Conservation (phyloP, 345 rosid genomes). For the Rhizophora mangle region DNA sequence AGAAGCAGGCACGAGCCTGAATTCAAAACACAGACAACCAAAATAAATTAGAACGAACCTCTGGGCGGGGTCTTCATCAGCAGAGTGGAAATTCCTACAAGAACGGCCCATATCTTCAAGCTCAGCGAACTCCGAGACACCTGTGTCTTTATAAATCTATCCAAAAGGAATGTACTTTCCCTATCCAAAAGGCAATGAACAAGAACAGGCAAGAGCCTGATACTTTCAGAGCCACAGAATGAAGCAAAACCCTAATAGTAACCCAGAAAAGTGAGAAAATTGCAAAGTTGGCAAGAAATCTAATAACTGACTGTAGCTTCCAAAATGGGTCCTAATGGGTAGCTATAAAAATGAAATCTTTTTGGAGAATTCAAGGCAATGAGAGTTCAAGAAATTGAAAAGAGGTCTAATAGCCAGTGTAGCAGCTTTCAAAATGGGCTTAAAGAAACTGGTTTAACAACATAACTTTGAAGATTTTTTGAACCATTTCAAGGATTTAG, state of each 20-base stretch:
- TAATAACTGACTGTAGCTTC: neutral
- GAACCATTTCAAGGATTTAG: too few relatives aligned
- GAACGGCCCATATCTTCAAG: constrained; percentile 79
- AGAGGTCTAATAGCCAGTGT: too few relatives aligned
- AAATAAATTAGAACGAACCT: constrained; percentile 43
- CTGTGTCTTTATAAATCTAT: neutral
- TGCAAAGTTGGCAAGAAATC: neutral
- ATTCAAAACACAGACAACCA: neutral
- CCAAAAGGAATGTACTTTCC: neutral
- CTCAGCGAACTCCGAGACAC: neutral
- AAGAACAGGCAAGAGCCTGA: neutral
- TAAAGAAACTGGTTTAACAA: too few relatives aligned
- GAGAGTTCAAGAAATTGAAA: too few relatives aligned
- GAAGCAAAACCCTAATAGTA: constrained; percentile 12
- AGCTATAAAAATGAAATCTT: neutral
- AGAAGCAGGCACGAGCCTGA: neutral
- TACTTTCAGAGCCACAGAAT: neutral
- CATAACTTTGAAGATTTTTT: too few relatives aligned
- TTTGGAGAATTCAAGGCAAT: too few relatives aligned
- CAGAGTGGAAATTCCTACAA: constrained; percentile 82
- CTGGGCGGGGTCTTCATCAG: constrained; percentile 88
- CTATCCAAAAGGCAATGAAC: neutral
- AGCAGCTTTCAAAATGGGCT: too few relatives aligned
- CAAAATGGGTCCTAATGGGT: neutral
- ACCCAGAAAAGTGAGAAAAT: neutral